Conservation (phyloP, 2,329 filamentous ascomycete species). For the Sporothrix humicola region DNA sequence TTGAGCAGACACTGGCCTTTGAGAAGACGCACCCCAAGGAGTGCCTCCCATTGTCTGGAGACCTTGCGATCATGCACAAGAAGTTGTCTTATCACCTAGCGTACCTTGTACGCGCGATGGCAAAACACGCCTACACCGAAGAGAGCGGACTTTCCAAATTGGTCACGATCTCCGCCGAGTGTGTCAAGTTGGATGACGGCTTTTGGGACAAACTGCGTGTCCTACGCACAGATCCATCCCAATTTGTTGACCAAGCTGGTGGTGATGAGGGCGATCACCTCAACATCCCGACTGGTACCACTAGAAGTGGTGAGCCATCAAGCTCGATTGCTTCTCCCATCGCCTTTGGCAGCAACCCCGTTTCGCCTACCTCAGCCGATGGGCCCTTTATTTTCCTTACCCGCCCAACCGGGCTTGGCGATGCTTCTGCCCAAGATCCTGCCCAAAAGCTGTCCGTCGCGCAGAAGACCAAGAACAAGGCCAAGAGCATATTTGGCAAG, state of each 20-base stretch:
- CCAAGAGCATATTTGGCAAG: not conserved
- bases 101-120: slow-evolving; percentile 26
- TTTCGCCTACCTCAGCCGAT: not conserved
- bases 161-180: slow-evolving; percentile 3
- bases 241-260: not conserved
- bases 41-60: not conserved
- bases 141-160: not conserved
- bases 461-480: not conserved
- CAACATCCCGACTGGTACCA: not conserved
- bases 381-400: not conserved
- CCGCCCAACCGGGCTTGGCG: not conserved
- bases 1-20: slow-evolving; percentile 32
- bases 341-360: not conserved
- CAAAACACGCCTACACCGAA: not conserved
- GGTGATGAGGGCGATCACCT: not conserved
- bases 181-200: not conserved
- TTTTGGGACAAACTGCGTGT: not conserved
- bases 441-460: not conserved
- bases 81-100: slow-evolving; percentile 26
- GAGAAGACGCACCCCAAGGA: not conserved
- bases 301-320: not conserved
- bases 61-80: not conserved
- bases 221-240: not conserved
- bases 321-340: not conserved
- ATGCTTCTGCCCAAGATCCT: not conserved